These are phyloP conservation scores for Rhodotorula sp. DNA, from an alignment of 1,284 basidiomycete species.

Conservation along the genomic window DNA sequence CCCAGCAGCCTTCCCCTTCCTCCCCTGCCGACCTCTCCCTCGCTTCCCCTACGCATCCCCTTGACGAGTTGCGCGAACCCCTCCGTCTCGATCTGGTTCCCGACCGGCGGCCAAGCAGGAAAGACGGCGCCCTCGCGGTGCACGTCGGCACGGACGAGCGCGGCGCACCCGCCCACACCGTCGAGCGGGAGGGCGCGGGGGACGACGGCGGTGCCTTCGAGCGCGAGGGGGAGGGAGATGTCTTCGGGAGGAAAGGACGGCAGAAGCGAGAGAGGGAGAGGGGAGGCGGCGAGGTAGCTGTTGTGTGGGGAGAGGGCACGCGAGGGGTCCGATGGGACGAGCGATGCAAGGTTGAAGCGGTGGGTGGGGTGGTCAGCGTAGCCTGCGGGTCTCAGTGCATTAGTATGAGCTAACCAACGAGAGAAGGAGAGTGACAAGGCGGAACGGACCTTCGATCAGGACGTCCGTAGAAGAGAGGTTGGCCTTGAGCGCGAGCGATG, in stretches of 20 bases:
- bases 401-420: not conserved
- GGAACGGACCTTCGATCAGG: conserved; percentile 28
- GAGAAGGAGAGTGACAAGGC: not conserved
- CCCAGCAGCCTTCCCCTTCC: conserved; percentile 23
- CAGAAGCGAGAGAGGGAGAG: not conserved
- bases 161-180: conserved; percentile 34
- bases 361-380: conserved; percentile 23
- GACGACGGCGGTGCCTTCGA: not conserved
- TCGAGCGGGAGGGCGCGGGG: conserved; percentile 22
- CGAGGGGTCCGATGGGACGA: conserved; percentile 7
- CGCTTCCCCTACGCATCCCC: not conserved
- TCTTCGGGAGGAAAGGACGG: not conserved
- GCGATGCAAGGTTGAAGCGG: conserved; percentile 33
- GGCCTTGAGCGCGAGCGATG: conserved; percentile 16
- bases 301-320: conserved; percentile 4
- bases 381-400: conserved; percentile 8
- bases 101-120: conserved; percentile 35
- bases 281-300: conserved; percentile 2
- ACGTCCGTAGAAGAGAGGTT: conserved; percentile 7
- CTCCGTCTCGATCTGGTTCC: conserved; percentile 36
- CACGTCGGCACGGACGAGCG: conserved; percentile 25
- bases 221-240: not conserved
- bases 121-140: conserved; percentile 34
- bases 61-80: conserved; percentile 27
- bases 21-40: not conserved